These are phyloP conservation scores for Gossypium thurberi DNA, from an alignment of 345 rosid genomes.

Conservation along the genomic window DNA sequence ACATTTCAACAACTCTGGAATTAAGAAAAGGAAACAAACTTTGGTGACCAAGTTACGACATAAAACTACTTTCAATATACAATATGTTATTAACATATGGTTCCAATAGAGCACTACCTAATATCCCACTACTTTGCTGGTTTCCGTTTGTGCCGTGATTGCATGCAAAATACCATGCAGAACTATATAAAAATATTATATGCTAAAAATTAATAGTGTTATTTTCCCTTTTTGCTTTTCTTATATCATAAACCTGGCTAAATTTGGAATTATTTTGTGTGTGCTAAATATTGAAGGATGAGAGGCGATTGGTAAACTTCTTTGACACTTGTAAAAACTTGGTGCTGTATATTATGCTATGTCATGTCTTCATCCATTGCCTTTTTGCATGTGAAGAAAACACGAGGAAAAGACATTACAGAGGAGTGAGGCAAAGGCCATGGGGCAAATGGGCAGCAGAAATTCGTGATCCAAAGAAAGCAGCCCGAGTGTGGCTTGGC, in stretches of 20 bases:
- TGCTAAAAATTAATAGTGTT: no score
- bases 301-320: neutral
- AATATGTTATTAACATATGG: neutral
- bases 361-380: neutral
- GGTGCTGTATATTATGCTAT: neutral
- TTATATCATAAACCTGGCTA: no score
- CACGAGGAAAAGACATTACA: slow-evolving; percentile 60
- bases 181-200: neutral
- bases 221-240: no score
- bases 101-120: slow-evolving; percentile 1
- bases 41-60: slow-evolving; percentile 4
- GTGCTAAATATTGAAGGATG: neutral
- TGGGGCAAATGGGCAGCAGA: slow-evolving; percentile 99
- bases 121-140: neutral
- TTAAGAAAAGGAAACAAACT: neutral
- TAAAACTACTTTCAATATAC: neutral
- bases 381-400: slow-evolving; percentile 35
- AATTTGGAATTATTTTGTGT: neutral
- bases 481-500: slow-evolving; percentile 85
- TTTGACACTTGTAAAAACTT: neutral
- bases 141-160: neutral
- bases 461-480: slow-evolving; percentile 76
- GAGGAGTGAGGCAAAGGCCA: slow-evolving; percentile 93
- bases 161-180: slow-evolving; percentile 9
- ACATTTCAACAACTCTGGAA: neutral